phyloP scores from a whole-genome alignment of 495 filamentous ascomycete species.

The Corynascus novoguineensis region DNA sequence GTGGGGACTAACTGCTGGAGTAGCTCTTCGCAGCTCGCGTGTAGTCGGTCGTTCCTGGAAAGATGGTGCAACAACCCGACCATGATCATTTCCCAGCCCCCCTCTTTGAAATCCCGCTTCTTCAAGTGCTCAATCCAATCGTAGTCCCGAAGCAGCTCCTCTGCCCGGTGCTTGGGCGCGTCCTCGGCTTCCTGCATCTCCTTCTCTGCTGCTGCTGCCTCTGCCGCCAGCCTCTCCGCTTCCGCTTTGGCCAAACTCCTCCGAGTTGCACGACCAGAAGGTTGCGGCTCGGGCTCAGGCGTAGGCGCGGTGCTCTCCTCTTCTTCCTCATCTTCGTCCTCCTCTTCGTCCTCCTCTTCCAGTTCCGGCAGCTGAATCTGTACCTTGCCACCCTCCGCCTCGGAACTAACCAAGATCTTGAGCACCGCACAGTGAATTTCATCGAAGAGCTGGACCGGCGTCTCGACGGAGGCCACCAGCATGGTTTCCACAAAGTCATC shows the following conservation, averaged over 20 bases:
- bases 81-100: slow-evolving; percentile 87
- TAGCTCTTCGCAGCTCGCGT: slow-evolving; percentile 71
- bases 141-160: slow-evolving; percentile 65
- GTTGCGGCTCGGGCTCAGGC: slow-evolving; percentile 61
- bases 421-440: slow-evolving; percentile 90
- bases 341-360: slow-evolving; percentile 55
- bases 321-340: slow-evolving; percentile 57
- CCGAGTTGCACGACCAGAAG: slow-evolving; percentile 66
- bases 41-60: slow-evolving; percentile 63
- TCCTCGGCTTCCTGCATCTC: slow-evolving; percentile 36
- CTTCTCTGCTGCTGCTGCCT: slow-evolving; percentile 44
- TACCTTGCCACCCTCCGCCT: slow-evolving; percentile 69
- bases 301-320: slow-evolving; percentile 57
- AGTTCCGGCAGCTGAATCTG: slow-evolving; percentile 74
- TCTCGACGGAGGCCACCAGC: slow-evolving; percentile 67
- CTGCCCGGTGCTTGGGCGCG: slow-evolving; percentile 61
- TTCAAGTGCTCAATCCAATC: slow-evolving; percentile 80
- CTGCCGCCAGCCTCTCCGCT: slow-evolving; percentile 56
- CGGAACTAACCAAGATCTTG: slow-evolving; percentile 74
- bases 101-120: slow-evolving; percentile 80
- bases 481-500: slow-evolving; percentile 93
- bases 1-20: slow-evolving; percentile 72
- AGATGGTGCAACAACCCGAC: slow-evolving; percentile 81
- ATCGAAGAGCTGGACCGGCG: slow-evolving; percentile 79
- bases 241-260: slow-evolving; percentile 80